These are phyloP conservation scores for Suillus discolor DNA, from an alignment of 768 basidiomycete species.

Conservation along the genomic window DNA sequence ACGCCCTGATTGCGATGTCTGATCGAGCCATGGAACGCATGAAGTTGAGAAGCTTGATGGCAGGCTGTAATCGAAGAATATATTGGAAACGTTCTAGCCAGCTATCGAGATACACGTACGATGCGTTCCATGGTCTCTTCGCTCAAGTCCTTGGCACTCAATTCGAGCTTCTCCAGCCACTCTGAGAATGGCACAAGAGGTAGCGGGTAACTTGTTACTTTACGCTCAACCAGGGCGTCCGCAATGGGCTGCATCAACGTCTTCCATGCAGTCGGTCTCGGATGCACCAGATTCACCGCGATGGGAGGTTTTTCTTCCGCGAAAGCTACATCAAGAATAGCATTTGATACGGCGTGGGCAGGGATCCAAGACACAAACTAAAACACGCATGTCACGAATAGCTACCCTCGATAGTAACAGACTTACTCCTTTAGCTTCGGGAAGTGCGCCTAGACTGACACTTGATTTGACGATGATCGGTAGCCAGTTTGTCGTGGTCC, in stretches of 20 bases:
- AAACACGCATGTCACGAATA: not conserved
- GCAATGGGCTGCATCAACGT: conserved; percentile 20
- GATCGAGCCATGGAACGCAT: conserved; percentile 23
- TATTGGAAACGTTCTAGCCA: not conserved
- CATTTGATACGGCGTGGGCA: conserved; percentile 15
- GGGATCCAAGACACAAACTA: conserved; percentile 25
- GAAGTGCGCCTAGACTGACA: conserved; percentile 25
- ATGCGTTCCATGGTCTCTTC: conserved; percentile 26
- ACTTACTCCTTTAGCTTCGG: conserved; percentile 28
- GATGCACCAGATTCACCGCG: conserved; percentile 29
- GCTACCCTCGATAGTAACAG: not conserved
- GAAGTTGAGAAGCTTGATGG: conserved; percentile 32
- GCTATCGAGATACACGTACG: conserved; percentile 19
- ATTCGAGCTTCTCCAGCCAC: conserved; percentile 27
- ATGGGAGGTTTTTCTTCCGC: conserved; percentile 4
- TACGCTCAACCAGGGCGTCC: conserved; percentile 4
- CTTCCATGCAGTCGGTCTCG: conserved; percentile 22
- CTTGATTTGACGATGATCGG: conserved; percentile 43
- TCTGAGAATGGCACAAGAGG: conserved; percentile 29
- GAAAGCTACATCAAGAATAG: conserved; percentile 25
- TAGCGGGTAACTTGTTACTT: conserved; percentile 16
- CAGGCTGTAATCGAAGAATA: conserved; percentile 21
- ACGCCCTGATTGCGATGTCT: conserved; percentile 13
- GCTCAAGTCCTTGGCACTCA: conserved; percentile 6
- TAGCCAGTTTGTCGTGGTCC: conserved; percentile 50